These are phyloP conservation scores for Populus hybrid DNA, from an alignment of 441 rosid species.

Conservation along the genomic window DNA sequence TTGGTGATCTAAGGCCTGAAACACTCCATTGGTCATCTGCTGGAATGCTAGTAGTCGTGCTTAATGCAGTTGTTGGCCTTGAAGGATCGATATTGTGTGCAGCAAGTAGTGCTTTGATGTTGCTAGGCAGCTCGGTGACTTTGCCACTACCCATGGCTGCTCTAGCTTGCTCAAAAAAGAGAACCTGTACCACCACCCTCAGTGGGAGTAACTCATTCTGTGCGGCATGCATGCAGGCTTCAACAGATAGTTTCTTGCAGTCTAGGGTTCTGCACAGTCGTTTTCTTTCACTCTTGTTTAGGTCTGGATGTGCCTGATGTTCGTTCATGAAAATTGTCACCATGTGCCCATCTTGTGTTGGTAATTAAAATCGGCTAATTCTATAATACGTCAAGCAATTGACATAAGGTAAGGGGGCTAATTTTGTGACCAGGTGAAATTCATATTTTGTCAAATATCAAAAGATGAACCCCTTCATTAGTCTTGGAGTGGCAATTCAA, in stretches of 20 bases:
- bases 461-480: not conserved
- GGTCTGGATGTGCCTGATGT: slow-evolving; percentile 79
- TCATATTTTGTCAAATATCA: not conserved
- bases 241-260: slow-evolving; percentile 90
- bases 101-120: slow-evolving; percentile 81
- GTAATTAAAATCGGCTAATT: slow-evolving; percentile 3
- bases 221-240: slow-evolving; percentile 86
- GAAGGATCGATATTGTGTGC: slow-evolving; percentile 76
- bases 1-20: slow-evolving; percentile 82
- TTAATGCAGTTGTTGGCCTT: slow-evolving; percentile 51
- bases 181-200: slow-evolving; percentile 90
- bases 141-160: slow-evolving; percentile 66
- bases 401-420: not conserved
- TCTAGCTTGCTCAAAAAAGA: slow-evolving; percentile 91
- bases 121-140: slow-evolving; percentile 70
- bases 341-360: slow-evolving; percentile 8
- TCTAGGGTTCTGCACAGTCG: slow-evolving; percentile 78
- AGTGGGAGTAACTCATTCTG: slow-evolving; percentile 91
- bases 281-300: no score
- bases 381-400: not conserved
- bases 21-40: slow-evolving; percentile 94
- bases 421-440: not conserved
- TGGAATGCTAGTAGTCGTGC: slow-evolving; percentile 60
- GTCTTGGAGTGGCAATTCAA: not conserved
- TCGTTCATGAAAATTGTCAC: slow-evolving; percentile 3